These are phyloP conservation scores for Blumeria hordei DNA, from an alignment of 2,329 filamentous ascomycete species.

Conservation along the genomic window DNA sequence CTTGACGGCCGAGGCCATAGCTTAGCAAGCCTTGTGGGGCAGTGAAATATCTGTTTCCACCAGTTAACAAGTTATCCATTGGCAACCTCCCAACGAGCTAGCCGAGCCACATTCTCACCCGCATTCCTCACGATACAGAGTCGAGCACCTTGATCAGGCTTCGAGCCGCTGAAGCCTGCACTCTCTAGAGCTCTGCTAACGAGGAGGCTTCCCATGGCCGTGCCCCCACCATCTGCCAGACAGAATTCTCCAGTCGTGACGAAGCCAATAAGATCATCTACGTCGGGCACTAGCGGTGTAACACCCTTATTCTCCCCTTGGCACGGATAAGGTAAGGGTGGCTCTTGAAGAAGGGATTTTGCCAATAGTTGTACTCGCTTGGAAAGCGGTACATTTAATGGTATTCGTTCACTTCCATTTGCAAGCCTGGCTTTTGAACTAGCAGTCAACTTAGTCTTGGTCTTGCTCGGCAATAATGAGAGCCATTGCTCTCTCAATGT, in stretches of 20 bases:
- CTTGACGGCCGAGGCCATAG: background rate
- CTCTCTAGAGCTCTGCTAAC: slow-evolving; percentile 29
- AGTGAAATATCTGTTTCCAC: background rate
- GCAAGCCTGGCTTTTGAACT: slow-evolving; percentile 7
- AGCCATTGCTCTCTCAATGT: slow-evolving; percentile 51
- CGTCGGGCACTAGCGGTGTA: slow-evolving; percentile 46
- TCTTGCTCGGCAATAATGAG: slow-evolving; percentile 20
- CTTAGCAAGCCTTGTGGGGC: background rate
- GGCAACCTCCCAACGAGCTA: slow-evolving; percentile 47
- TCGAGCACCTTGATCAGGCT: slow-evolving; percentile 19
- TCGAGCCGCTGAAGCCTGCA: slow-evolving; percentile 8
- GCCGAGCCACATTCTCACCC: slow-evolving; percentile 53
- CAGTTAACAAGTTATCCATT: slow-evolving; percentile 1
- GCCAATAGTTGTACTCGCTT: slow-evolving; percentile 20
- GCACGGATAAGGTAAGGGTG: slow-evolving; percentile 18
- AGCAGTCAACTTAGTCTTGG: slow-evolving; percentile 8
- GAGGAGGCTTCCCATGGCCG: slow-evolving; percentile 49
- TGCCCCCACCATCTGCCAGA: slow-evolving; percentile 49
- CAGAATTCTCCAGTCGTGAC: slow-evolving; percentile 72
- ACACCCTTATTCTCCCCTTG: slow-evolving; percentile 14
- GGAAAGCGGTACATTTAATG: slow-evolving; percentile 12
- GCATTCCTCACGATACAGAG: slow-evolving; percentile 64
- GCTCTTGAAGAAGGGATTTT: slow-evolving; percentile 23
- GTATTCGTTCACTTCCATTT: slow-evolving; percentile 6
- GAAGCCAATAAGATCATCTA: slow-evolving; percentile 64